Evolutionary conservation across 345 rosid species (phyloP).

Genomic region (Euphorbia pulcherrima): DNA sequence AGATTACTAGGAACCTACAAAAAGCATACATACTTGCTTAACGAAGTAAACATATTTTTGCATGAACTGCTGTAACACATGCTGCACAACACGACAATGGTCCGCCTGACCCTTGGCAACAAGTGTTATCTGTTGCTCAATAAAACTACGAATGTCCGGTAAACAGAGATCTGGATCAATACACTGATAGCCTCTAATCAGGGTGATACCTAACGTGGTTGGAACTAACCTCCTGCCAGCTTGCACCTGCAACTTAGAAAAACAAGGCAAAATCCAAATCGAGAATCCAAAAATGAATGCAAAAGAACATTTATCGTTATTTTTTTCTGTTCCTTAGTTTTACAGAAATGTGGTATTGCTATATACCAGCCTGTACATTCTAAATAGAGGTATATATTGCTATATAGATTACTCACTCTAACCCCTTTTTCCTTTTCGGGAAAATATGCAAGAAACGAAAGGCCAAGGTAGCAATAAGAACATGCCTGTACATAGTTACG

Average conservation of each 20-base stretch:
- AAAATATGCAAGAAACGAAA: neutral
- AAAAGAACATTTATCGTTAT: neutral
- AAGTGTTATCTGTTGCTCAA: constrained; percentile 91
- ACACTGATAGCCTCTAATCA: constrained; percentile 87
- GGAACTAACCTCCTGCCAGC: constrained; percentile 84
- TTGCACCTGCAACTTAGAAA: constrained; percentile 60
- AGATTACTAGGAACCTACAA: neutral
- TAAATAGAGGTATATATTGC: neutral
- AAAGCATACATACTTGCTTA: constrained; percentile 55
- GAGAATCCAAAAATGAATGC: neutral
- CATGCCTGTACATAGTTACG: constrained; percentile 89
- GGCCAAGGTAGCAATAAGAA: neutral
- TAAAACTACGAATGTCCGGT: constrained; percentile 95
- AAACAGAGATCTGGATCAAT: constrained; percentile 95
- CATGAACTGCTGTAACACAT: constrained; percentile 78
- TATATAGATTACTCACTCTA: neutral
- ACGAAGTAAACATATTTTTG: constrained; percentile 72
- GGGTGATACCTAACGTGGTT: constrained; percentile 80
- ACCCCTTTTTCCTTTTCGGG: neutral
- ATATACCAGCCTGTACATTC: neutral
- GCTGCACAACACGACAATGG: constrained; percentile 66
- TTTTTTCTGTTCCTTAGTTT: neutral
- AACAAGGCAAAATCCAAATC: constrained; percentile 8
- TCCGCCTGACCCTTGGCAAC: constrained; percentile 89
- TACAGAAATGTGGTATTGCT: neutral